Conservation (phyloP, 305 asterid genomes). For the Caryopteris hybrid region DNA sequence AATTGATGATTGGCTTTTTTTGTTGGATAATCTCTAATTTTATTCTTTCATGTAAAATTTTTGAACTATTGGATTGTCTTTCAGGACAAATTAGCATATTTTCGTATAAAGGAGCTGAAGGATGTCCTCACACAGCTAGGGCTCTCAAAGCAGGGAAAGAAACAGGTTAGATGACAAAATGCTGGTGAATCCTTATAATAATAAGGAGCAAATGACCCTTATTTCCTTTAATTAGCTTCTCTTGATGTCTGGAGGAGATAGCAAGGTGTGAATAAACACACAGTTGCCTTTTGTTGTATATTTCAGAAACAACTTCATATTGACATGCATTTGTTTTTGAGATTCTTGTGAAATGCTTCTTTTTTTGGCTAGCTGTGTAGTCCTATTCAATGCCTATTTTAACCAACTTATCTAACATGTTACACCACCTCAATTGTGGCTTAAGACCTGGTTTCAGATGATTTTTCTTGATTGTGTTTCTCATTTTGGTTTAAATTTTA, state of each 20-base stretch:
- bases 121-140: slow-evolving; percentile 83
- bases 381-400: neutral
- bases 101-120: slow-evolving; percentile 95
- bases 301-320: neutral
- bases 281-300: neutral
- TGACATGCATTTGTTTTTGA: neutral
- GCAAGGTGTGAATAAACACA: neutral
- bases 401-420: neutral
- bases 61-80: slow-evolving; percentile 17
- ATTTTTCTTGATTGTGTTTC: neutral
- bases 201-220: neutral
- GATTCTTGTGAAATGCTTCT: neutral
- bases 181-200: neutral
- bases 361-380: neutral
- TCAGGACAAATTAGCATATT: slow-evolving; percentile 84
- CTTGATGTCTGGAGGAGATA: slow-evolving; percentile 9
- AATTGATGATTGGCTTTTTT: neutral
- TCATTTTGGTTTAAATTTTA: neutral
- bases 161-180: slow-evolving; percentile 58
- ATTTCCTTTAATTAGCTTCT: slow-evolving; percentile 3
- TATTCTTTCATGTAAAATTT: slow-evolving; percentile 4
- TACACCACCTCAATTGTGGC: neutral
- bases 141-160: slow-evolving; percentile 94
- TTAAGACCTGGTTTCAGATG: neutral
- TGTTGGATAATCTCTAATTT: neutral